These are phyloP conservation scores for Lecanicillium sp. DNA, from an alignment of 2,329 filamentous ascomycete species.

Conservation along the genomic window DNA sequence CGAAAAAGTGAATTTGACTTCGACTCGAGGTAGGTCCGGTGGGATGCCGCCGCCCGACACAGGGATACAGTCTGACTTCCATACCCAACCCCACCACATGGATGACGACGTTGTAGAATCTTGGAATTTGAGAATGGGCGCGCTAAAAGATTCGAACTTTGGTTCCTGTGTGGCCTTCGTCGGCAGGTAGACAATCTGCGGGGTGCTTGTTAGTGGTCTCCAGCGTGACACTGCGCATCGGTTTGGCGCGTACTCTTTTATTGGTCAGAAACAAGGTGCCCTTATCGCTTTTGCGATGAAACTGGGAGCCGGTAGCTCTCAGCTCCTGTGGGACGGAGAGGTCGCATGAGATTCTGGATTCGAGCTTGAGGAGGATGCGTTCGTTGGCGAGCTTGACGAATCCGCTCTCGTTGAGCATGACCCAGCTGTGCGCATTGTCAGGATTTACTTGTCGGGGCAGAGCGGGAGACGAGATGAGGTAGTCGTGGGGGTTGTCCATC, in stretches of 20 bases:
- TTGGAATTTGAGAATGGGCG: conserved; percentile 78
- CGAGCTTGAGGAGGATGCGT: conserved; percentile 72
- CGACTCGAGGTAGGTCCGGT: conserved; percentile 62
- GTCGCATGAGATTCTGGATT: conserved; percentile 70
- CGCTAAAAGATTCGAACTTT: conserved; percentile 77
- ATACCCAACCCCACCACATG: conserved; percentile 91
- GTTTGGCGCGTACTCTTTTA: conserved; percentile 63
- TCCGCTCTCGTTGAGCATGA: conserved; percentile 76
- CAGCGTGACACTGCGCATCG: not conserved
- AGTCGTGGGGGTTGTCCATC: conserved; percentile 38
- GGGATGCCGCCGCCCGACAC: conserved; percentile 81
- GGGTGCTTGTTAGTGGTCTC: conserved; percentile 13
- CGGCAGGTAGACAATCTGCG: conserved; percentile 81
- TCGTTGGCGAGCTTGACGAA: conserved; percentile 85
- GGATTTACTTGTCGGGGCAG: conserved; percentile 35
- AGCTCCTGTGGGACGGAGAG: conserved; percentile 65
- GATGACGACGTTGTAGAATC: conserved; percentile 75
- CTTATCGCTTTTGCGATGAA: conserved; percentile 65
- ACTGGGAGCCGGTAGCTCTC: conserved; percentile 51
- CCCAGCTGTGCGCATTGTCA: conserved; percentile 65
- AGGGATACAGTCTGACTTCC: conserved; percentile 74
- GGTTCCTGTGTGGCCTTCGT: conserved; percentile 55
- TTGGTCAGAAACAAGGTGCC: conserved; percentile 80
- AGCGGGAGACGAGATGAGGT: conserved; percentile 32
- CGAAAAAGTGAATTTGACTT: conserved; percentile 83